A percentile compares a stretch with the other conserved stretches of the same genome.
Conservation (phyloP, 2,329 filamentous ascomycete genomes). For the Alternaria alternata region DNA sequence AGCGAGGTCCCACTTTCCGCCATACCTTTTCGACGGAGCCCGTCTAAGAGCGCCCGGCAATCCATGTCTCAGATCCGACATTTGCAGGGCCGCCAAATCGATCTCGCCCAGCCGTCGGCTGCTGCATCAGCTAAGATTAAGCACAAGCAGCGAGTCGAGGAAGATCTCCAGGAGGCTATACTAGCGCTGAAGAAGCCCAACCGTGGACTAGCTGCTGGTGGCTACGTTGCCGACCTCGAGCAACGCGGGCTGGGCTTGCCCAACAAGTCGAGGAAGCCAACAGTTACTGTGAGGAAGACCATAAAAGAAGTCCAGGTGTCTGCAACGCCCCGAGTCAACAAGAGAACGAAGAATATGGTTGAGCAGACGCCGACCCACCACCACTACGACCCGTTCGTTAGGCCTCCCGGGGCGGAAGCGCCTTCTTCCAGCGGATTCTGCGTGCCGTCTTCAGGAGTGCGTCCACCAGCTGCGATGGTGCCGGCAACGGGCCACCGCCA, state of each 20-base stretch:
- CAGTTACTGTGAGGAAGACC: constrained; percentile 38
- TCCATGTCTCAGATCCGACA: constrained; percentile 55
- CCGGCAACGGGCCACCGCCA: constrained; percentile 40
- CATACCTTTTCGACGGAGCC: constrained; percentile 59
- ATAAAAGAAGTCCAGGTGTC: constrained; percentile 51
- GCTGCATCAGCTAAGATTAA: constrained; percentile 66
- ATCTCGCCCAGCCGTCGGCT: constrained; percentile 62
- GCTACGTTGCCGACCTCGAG: constrained; percentile 72
- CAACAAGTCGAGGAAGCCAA: constrained; percentile 40
- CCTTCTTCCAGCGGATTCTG: constrained; percentile 42
- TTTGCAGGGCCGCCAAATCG: constrained; percentile 62
- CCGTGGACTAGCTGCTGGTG: constrained; percentile 71
- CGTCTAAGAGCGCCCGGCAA: constrained; percentile 45
- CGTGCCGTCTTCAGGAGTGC: constrained; percentile 53
- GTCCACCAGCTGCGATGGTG: constrained; percentile 34
- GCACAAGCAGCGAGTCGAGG: constrained; percentile 72
- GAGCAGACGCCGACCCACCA: constrained; percentile 42
- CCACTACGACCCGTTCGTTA: constrained; percentile 34
- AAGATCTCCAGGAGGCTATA: constrained; percentile 77
- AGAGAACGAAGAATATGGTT: constrained; percentile 44
- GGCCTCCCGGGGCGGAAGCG: constrained; percentile 23
- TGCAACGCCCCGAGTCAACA: constrained; percentile 53
- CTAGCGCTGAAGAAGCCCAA: constrained; percentile 78
- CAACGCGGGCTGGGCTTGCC: constrained; percentile 54
- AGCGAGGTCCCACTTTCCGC: constrained; percentile 67